A percentile compares a stretch with the other conserved stretches of the same genome.
Conservation (phyloP, 139 green algal species). For the Tetradesmus lagerheimii region DNA sequence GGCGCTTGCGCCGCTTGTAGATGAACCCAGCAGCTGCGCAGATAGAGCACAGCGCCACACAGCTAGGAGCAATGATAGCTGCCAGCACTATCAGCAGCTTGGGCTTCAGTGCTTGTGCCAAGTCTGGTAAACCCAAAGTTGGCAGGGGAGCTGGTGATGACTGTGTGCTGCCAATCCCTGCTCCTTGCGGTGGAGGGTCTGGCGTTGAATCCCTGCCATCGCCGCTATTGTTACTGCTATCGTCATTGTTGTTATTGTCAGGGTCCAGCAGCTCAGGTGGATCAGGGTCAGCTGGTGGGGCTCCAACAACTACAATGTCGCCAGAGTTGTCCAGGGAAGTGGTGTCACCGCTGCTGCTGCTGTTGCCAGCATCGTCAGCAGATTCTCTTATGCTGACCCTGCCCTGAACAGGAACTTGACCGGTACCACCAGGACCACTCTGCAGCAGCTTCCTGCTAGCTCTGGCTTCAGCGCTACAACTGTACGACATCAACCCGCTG, state of each 20-base stretch:
- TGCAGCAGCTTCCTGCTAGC: background rate
- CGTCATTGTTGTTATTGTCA: background rate
- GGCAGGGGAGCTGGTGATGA: background rate
- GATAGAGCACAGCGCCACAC: background rate
- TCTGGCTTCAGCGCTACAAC: too few relatives aligned
- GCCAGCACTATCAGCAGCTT: background rate
- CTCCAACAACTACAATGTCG: background rate
- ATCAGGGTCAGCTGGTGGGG: background rate
- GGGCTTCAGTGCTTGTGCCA: background rate
- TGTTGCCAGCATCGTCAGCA: background rate
- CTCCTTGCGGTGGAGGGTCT: background rate
- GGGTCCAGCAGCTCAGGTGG: too few relatives aligned
- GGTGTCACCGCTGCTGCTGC: background rate
- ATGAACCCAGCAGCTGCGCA: background rate
- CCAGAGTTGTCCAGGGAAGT: background rate
- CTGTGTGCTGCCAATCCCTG: background rate
- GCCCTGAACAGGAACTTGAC: background rate
- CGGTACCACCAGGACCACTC: background rate
- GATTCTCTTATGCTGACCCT: background rate
- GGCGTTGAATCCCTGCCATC: background rate
- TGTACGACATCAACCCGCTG: background rate
- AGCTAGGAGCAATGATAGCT: background rate
- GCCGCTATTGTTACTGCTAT: background rate
- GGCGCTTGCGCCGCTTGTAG: background rate
- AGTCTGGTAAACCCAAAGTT: background rate